Evolutionary conservation across 108 stramenopile genomes (phyloP), one percentile per base, ranked within the genome.

Genomic region (Skeletonema tropicum): DNA sequence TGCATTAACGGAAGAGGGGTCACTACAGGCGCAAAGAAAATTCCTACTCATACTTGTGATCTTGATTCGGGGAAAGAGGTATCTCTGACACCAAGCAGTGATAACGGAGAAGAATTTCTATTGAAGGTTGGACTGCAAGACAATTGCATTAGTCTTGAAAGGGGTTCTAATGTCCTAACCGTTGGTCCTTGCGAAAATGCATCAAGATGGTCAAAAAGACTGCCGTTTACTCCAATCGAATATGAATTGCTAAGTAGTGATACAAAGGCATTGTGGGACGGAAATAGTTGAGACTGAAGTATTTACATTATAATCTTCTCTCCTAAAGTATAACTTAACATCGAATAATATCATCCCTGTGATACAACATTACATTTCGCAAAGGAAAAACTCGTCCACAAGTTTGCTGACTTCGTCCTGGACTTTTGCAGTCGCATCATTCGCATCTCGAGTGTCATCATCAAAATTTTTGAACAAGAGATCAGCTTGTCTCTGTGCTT

Each of bases 211-310:
- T 38, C 31, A 23, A 79, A 79, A 66, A 39, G 78, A 68, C 52
- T 68, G 68, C 55, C 71, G 8, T 79, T 79, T 25, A 79, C 71
- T 15, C 78, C 78, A n/a, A 61, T 79, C 15, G 78, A 79, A 33
- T 79, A 68, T 39, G 66, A 72, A 4, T 52, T 79, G 15, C 55
- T 79, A 7, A 79, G 78, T 57, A 35, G 17, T 15, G 71, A 79
- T 1, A 68, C 78, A 0, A 79, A 73, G 52, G 72, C 39, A 13
- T 49, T 48, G 13, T 79, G 78, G 78, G 58, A 59, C 31, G 36
- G 45, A 35, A 42, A 65, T 59, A 17, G 8, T 26, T 66, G 35
- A 45, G 6, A 42, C 65, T 49, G 7, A 35, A 3, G 1, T 35
- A 7, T 35, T 35, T 35, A 35, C 33, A 35, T 7, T 35, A 32